Evolutionary conservation across 306 rosid species (phyloP).

Genomic region (Rosa persica): DNA sequence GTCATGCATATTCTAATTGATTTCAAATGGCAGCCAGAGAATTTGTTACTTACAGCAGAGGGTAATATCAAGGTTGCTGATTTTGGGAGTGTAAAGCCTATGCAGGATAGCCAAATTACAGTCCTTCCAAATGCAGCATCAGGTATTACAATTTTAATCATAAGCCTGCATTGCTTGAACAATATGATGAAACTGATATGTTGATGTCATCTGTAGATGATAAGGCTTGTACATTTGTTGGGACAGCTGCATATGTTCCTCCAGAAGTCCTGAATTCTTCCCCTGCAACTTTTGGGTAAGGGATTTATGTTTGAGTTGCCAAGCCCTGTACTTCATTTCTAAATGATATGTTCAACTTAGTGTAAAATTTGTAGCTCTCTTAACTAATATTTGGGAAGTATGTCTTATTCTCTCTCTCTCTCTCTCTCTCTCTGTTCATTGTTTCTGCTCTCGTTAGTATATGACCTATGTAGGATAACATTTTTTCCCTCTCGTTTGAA

Average conservation of each 20-base stretch:
- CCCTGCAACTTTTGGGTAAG: constrained; percentile 98
- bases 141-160: constrained; percentile 46
- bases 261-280: constrained; percentile 99
- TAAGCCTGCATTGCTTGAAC: constrained; percentile 14
- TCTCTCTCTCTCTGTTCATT: not conserved
- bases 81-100: constrained; percentile 99
- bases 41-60: constrained; percentile 79
- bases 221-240: constrained; percentile 99
- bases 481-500: constrained; percentile 27
- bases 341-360: not conserved
- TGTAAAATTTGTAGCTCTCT: constrained; percentile 15
- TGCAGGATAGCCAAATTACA: constrained; percentile 89
- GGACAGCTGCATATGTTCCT: constrained; percentile 99
- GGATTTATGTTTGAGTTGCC: not conserved
- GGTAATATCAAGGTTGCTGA: constrained; percentile 98
- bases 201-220: constrained; percentile 53
- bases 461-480: constrained; percentile 26
- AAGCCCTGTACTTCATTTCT: constrained; percentile 6
- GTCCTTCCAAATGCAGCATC: constrained; percentile 99
- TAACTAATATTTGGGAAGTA: not conserved
- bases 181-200: constrained; percentile 21
- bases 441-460: constrained; percentile 1
- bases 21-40: constrained; percentile 84
- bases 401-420: not conserved
- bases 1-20: constrained; percentile 23